Base-by-base conservation (phyloP, 2,329 filamentous ascomycete genomes). In the Knufia fluminis region DNA sequence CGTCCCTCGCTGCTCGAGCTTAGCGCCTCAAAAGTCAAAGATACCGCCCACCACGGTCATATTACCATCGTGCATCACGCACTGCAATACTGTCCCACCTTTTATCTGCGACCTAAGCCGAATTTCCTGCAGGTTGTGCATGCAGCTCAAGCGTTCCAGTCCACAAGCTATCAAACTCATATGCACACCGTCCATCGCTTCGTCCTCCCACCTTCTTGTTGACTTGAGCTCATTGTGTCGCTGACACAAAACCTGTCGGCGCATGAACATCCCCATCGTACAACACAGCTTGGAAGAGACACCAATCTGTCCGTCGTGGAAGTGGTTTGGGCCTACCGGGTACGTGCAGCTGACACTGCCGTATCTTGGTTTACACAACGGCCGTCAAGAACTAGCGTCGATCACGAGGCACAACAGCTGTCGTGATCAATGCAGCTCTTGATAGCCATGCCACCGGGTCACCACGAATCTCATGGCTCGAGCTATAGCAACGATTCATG, bases 401-500 rank as follows among this genome's bases (percentile, higher is more conserved):
- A 40, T 51, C 33, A 48, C 45, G 33, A 40, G 33, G 40, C 35
- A 40, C 39, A 23, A 6, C 35, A 41, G 17, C 43, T n/a, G 42
- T 31, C 28, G 49, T 40, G 26, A 39, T 52, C 54, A 52, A 59
- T 59, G 57, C 54, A 57, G 56, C 52, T 54, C 50, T 52, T 58
- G 49, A 40, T 58, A 61, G 59, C 58, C 54, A 73, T 73, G 70
- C 68, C 73, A 51, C 66, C 68, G 49, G 69, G 71, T 44, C 61
- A 64, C 55, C 65, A 70, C 52, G 66, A 70, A 57, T 61, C 62
- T 38, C 69, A 68, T 51, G 68, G 68, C 23, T 63, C 68, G 59
- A 68, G 70, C 51, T 72, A 70, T 61, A 60, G 64, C 50, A 64
- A 65, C 53, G 65, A 66, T 47, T 66, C 67, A 50, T 73, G 72